phyloP scores from a whole-genome alignment of 768 basidiomycete genomes.

The Amyloporia xantha region DNA sequence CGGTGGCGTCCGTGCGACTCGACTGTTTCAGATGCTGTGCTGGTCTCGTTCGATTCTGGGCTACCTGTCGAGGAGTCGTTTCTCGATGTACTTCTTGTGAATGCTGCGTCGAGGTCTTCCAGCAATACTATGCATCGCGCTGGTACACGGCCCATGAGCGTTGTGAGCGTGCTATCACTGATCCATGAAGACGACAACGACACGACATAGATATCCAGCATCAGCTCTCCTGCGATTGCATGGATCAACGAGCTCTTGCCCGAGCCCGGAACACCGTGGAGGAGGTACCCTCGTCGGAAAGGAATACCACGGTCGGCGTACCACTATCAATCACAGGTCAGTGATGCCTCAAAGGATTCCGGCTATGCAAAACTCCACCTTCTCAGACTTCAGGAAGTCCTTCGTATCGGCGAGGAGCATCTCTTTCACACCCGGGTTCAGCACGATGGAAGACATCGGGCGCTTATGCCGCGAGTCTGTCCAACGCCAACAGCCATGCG shows the following conservation, averaged over 20 bases:
- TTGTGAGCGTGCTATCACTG: slow-evolving; percentile 78
- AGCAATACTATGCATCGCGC: slow-evolving; percentile 80
- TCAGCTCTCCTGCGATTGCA: slow-evolving; percentile 80
- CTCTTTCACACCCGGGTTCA: slow-evolving; percentile 86
- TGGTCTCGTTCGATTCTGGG: slow-evolving; percentile 30
- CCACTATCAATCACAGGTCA: slow-evolving; percentile 44
- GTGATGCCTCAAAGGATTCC: slow-evolving; percentile 1
- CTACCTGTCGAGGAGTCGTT: slow-evolving; percentile 46
- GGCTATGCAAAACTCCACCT: slow-evolving; percentile 34
- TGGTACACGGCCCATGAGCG: slow-evolving; percentile 83
- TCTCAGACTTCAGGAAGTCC: slow-evolving; percentile 80
- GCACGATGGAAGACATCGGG: slow-evolving; percentile 81
- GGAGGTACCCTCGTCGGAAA: slow-evolving; percentile 81
- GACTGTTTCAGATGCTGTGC: slow-evolving; percentile 28
- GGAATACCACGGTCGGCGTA: slow-evolving; percentile 92
- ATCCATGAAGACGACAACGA: slow-evolving; percentile 84
- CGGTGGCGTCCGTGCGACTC: slow-evolving; percentile 29
- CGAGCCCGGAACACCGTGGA: slow-evolving; percentile 80
- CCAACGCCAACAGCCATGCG: slow-evolving; percentile 84
- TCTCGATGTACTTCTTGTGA: slow-evolving; percentile 67
- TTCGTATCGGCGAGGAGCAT: slow-evolving; percentile 78
- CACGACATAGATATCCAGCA: slow-evolving; percentile 89
- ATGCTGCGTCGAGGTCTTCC: slow-evolving; percentile 88
- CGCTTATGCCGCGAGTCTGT: slow-evolving; percentile 84
- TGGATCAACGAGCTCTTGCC: slow-evolving; percentile 87